Evolutionary conservation across 2,329 filamentous ascomycete species (phyloP).

Genomic region (Diaporthe vexans): DNA sequence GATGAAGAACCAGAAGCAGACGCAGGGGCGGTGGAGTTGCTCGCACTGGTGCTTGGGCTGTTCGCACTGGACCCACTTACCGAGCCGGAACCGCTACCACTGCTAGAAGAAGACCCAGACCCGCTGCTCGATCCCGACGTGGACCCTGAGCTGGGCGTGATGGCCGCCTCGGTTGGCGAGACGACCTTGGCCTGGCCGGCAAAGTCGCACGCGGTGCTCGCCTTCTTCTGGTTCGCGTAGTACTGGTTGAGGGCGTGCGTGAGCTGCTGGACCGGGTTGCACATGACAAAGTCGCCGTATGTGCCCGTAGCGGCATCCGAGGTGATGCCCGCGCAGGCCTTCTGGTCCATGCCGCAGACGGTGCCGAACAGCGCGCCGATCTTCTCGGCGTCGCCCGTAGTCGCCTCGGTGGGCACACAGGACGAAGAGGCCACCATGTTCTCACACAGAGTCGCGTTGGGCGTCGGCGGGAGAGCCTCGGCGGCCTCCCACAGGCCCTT

Average conservation of each 20-base stretch:
- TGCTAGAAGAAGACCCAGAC: background rate
- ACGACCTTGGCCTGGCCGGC: conserved; percentile 68
- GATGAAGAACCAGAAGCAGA: background rate
- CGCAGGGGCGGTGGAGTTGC: background rate
- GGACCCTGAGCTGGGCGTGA: conserved; percentile 9
- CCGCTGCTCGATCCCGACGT: too few relatives aligned
- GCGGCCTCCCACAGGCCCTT: conserved; percentile 80
- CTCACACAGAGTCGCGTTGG: conserved; percentile 82
- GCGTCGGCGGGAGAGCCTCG: conserved; percentile 81
- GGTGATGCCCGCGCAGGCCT: conserved; percentile 75
- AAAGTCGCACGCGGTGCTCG: conserved; percentile 77
- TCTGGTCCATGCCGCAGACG: conserved; percentile 72
- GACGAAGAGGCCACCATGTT: conserved; percentile 85
- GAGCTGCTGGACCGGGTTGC: conserved; percentile 77
- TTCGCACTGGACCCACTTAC: conserved; percentile 30
- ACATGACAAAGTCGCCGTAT: conserved; percentile 86
- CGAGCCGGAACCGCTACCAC: conserved; percentile 21
- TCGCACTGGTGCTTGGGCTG: conserved; percentile 22
- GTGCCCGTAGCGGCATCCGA: conserved; percentile 75
- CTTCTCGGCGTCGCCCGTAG: conserved; percentile 67
- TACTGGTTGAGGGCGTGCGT: conserved; percentile 81
- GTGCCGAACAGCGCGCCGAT: conserved; percentile 79
- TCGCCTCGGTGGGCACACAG: conserved; percentile 78
- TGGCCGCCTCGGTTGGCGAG: conserved; percentile 25
- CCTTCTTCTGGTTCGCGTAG: conserved; percentile 70